A percentile compares a stretch with the other conserved stretches of the same genome.
Conservation (phyloP, 371 early-diverging fungal genomes). For the Apophysomyces ossiformis region DNA sequence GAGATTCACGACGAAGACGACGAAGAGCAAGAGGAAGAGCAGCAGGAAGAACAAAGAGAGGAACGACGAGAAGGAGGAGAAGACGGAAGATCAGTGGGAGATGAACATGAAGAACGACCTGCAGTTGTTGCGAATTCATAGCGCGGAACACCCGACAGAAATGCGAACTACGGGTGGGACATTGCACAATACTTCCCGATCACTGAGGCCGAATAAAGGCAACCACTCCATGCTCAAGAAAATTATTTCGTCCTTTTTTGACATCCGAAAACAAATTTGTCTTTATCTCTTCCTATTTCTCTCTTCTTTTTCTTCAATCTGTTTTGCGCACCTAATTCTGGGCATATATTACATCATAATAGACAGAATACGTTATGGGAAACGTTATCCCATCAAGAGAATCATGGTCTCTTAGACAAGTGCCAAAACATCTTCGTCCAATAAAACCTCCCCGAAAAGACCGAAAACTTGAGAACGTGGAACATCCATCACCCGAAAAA, state of each 20-base stretch:
- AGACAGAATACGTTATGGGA: not conserved
- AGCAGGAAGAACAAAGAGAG: conserved; percentile 11
- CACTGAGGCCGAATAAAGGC: conserved; percentile 12
- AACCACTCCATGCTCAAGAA: conserved; percentile 9
- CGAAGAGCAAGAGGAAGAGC: conserved; percentile 3
- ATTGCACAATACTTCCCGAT: not conserved
- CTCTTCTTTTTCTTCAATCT: not conserved
- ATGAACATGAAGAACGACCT: conserved; percentile 2
- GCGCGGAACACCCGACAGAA: not conserved
- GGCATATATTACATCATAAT: not conserved
- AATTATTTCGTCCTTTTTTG: not conserved
- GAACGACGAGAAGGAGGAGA: conserved; percentile 4
- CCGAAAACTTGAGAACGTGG: not conserved
- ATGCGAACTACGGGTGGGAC: not conserved
- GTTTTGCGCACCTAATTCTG: not conserved
- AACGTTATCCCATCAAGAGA: conserved; percentile 6
- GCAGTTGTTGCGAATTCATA: not conserved
- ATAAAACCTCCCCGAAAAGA: conserved; percentile 11
- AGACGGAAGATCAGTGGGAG: not conserved
- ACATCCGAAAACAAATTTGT: conserved; percentile 8
- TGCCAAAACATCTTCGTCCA: conserved; percentile 20
- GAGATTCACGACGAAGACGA: conserved; percentile 6
- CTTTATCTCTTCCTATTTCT: conserved; percentile 5
- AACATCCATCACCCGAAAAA: not conserved
- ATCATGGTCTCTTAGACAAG: not conserved